Percentiles rank a stretch among this genome's conserved stretches.
These are phyloP conservation scores for Tylopilus rubrobrunneus DNA, from an alignment of 768 basidiomycete genomes.

Conservation along the genomic window DNA sequence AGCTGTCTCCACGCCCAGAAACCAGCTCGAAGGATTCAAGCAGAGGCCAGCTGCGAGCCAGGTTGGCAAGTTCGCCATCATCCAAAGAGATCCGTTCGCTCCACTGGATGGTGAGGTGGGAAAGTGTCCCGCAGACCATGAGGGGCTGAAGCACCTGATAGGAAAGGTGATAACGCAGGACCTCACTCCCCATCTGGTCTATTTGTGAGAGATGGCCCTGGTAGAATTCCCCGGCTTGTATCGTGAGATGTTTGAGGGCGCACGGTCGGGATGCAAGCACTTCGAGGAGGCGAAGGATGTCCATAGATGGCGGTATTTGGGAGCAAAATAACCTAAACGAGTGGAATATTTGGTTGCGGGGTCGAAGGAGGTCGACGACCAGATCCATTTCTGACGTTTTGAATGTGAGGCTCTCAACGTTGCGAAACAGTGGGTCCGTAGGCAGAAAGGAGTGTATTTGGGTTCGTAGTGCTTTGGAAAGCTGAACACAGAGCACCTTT, in stretches of 20 bases:
- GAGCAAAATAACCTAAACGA: neutral
- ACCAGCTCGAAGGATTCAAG: conserved; percentile 2
- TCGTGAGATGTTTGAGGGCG: neutral
- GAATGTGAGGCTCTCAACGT: neutral
- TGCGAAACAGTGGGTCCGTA: neutral
- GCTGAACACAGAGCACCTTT: neutral
- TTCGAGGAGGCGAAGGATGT: conserved; percentile 1
- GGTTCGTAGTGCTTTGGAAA: neutral
- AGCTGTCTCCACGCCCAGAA: conserved; percentile 5
- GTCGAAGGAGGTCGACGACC: conserved; percentile 6
- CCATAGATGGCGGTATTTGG: neutral
- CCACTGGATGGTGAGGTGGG: conserved; percentile 6
- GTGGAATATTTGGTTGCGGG: conserved; percentile 5
- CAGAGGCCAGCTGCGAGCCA: conserved; percentile 9
- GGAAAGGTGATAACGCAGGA: conserved; percentile 5
- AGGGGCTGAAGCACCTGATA: conserved; percentile 6
- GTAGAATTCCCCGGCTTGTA: neutral
- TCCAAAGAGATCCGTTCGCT: conserved; percentile 12
- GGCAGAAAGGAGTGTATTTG: neutral
- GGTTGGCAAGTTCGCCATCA: neutral
- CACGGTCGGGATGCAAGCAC: conserved; percentile 1
- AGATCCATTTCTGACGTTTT: conserved; percentile 3
- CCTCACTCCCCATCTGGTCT: conserved; percentile 3
- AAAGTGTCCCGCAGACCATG: neutral
- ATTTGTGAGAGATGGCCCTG: neutral